Percentiles rank a stretch among this genome's conserved stretches.
Evolutionary conservation across 495 filamentous ascomycete species (phyloP).

Genomic region (Aspergillus saccharolyticus): DNA sequence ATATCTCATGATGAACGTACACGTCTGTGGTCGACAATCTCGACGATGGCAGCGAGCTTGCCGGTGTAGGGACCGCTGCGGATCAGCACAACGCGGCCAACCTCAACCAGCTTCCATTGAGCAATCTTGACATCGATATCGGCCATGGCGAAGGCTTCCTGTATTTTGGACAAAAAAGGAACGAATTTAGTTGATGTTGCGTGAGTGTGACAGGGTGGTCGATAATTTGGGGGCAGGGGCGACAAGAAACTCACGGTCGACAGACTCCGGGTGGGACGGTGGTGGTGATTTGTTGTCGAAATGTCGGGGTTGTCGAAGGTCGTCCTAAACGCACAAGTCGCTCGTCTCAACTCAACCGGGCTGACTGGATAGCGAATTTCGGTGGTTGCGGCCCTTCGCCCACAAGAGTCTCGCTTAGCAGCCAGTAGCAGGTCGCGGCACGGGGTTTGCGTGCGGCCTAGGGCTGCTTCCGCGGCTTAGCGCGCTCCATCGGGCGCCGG

Average conservation of each 20-base stretch:
- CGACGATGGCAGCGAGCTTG: conserved; percentile 87
- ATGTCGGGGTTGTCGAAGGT: conserved; percentile 40
- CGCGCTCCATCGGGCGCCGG: conserved; percentile 1
- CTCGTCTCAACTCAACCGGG: conserved; percentile 15
- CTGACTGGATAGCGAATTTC: conserved; percentile 37
- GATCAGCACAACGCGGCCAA: conserved; percentile 91
- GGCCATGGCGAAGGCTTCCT: conserved; percentile 51
- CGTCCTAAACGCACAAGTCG: conserved; percentile 34
- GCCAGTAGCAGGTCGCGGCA: conserved; percentile 20
- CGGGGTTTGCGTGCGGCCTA: conserved; percentile 30
- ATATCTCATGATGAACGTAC: conserved; percentile 57
- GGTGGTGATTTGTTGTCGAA: conserved; percentile 45
- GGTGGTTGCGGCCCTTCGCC: conserved; percentile 32
- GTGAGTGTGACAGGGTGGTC: background rate
- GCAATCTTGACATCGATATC: conserved; percentile 70
- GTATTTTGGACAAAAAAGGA: background rate
- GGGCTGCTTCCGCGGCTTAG: conserved; percentile 29
- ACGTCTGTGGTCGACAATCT: conserved; percentile 99
- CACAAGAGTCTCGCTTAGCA: conserved; percentile 36
- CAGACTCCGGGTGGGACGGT: conserved; percentile 37
- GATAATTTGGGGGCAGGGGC: conserved; percentile 6
- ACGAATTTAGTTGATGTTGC: conserved; percentile 1
- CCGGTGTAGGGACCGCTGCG: conserved; percentile 69
- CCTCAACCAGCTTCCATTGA: conserved; percentile 88
- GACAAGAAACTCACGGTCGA: conserved; percentile 43